These are phyloP conservation scores for Leccinum imitatum DNA, from an alignment of 768 basidiomycete genomes.

Conservation along the genomic window DNA sequence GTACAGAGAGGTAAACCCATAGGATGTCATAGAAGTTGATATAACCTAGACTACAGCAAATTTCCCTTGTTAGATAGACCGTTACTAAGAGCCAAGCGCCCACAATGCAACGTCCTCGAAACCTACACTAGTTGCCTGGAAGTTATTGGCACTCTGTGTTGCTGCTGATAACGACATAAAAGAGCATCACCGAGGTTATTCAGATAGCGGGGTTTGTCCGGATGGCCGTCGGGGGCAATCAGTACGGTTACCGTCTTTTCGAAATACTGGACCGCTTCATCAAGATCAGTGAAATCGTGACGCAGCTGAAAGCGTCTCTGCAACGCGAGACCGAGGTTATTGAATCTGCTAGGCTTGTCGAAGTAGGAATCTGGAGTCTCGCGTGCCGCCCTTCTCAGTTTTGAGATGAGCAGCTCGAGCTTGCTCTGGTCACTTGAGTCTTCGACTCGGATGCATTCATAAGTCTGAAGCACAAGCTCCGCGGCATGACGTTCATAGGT, in stretches of 20 bases:
- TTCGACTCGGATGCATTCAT: not conserved
- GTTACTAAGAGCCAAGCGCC: not conserved
- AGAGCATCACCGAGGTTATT: not conserved
- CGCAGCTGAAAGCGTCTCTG: not conserved
- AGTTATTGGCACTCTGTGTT: not conserved
- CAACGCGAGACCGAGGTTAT: conserved; percentile 2
- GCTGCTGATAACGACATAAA: not conserved
- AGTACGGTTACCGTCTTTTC: not conserved
- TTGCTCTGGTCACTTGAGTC: not conserved
- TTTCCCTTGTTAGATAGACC: no score
- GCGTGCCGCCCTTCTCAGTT: not conserved
- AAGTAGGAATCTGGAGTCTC: not conserved
- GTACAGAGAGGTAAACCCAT: no score
- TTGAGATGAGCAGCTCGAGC: not conserved
- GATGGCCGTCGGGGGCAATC: not conserved
- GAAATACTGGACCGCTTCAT: not conserved
- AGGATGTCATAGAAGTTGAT: no score
- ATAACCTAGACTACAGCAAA: no score
- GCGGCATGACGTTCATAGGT: conserved; percentile 5
- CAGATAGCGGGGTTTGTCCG: not conserved
- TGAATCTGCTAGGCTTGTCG: conserved; percentile 1
- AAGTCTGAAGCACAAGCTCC: conserved; percentile 7
- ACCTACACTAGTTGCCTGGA: not conserved
- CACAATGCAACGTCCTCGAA: not conserved
- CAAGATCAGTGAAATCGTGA: not conserved